These are phyloP conservation scores for Chlorella sorokiniana DNA, from an alignment of 139 green algal genomes.

Conservation along the genomic window DNA sequence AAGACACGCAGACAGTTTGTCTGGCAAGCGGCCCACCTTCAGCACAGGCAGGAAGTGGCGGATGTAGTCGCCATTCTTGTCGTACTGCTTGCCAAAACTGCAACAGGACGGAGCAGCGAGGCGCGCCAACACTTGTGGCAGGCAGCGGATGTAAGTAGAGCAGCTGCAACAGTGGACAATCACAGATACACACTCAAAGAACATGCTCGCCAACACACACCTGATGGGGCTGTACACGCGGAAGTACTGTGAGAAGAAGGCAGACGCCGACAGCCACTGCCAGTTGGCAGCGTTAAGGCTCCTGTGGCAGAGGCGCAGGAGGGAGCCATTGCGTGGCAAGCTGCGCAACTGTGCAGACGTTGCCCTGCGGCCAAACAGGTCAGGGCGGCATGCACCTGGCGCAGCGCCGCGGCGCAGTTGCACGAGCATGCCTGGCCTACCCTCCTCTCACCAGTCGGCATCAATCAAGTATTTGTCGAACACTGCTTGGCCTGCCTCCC, in stretches of 20 bases:
- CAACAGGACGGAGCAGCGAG: not conserved
- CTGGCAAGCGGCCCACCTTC: slow-evolving; percentile 58
- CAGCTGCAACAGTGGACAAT: not conserved
- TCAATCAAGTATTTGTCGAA: slow-evolving; percentile 95
- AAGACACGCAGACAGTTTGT: too few relatives aligned
- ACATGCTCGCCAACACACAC: not conserved
- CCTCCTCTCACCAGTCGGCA: slow-evolving; percentile 66
- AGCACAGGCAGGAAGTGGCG: slow-evolving; percentile 87
- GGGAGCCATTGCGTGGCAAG: not conserved
- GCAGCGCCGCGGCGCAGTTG: slow-evolving; percentile 27
- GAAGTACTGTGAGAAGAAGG: slow-evolving; percentile 93
- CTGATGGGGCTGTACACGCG: slow-evolving; percentile 54
- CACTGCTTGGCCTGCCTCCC: slow-evolving; percentile 85
- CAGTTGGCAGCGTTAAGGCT: slow-evolving; percentile 88
- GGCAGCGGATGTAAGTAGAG: not conserved
- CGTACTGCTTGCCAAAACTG: slow-evolving; percentile 92
- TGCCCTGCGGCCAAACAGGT: not conserved
- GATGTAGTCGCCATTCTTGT: slow-evolving; percentile 86
- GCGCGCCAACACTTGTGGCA: not conserved
- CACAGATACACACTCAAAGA: not conserved
- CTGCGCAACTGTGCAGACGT: not conserved
- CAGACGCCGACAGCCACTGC: slow-evolving; percentile 89
- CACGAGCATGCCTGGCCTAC: not conserved
- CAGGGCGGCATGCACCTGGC: too few relatives aligned
- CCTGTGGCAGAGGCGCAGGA: not conserved